These are phyloP conservation scores for Protomyces macrosporus DNA, from an alignment of 1,139 yeast genomes.

Conservation along the genomic window DNA sequence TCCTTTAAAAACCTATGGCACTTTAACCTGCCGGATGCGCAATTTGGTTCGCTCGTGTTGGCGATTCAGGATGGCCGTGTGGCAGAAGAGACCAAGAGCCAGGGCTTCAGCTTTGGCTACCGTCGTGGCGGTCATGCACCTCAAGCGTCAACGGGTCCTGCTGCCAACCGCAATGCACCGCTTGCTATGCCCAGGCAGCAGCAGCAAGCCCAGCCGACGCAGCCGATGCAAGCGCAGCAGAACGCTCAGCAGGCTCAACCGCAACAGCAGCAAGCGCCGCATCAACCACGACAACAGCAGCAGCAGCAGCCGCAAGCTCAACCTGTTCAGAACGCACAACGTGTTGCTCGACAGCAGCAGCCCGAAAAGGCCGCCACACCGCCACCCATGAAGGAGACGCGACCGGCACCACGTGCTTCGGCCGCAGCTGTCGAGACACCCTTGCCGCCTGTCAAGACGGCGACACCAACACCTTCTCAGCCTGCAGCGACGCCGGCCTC, in stretches of 20 bases:
- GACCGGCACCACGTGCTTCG: not conserved
- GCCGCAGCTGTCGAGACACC: not conserved
- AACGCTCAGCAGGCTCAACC: too few relatives aligned
- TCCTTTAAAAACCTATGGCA: slow-evolving; percentile 75
- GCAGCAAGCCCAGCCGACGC: not conserved
- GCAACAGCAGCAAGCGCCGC: slow-evolving; percentile 8
- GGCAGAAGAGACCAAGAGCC: slow-evolving; percentile 44
- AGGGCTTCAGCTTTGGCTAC: slow-evolving; percentile 51
- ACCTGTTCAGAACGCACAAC: not conserved
- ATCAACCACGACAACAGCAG: not conserved
- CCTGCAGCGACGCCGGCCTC: not conserved
- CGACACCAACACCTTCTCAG: not conserved
- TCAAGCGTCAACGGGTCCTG: slow-evolving; percentile 6
- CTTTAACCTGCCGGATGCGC: slow-evolving; percentile 63
- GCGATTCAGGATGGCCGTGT: slow-evolving; percentile 44
- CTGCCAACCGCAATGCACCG: not conserved
- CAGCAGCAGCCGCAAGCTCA: not conserved
- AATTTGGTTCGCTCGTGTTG: slow-evolving; percentile 45
- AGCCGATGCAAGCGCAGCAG: not conserved
- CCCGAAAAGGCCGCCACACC: slow-evolving; percentile 12
- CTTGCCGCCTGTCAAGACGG: slow-evolving; percentile 1
- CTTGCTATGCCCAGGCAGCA: not conserved
- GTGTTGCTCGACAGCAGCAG: not conserved
- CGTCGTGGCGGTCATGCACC: slow-evolving; percentile 33
- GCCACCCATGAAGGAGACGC: slow-evolving; percentile 12